Evolutionary conservation across 2,329 filamentous ascomycete species (phyloP), one percentile per base, ranked within the genome.

Genomic region (Nigrospora oryzae): DNA sequence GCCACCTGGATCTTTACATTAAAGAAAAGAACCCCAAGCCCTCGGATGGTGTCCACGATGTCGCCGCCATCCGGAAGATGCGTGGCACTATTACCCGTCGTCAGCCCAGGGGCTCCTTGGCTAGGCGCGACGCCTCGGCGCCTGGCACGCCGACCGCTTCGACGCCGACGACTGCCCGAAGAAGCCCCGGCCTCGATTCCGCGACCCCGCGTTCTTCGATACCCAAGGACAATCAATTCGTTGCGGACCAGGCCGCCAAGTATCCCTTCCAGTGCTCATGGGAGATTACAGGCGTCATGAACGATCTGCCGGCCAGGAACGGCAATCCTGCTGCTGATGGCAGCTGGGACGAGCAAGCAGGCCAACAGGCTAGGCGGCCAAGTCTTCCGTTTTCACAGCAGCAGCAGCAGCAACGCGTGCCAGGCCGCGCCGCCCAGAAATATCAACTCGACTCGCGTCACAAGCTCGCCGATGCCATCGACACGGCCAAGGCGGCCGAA

Each of bases 1-100:
- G 91, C 38, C 91, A 97, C 66, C 82, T 96, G 53, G 91, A 97
- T 63, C 79, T 95, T 35, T 96, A 94, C 64, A 90, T 96, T 57
- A 90, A 89, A 60, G 84, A 89, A 47, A 94, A 89, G 69, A 96
- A 96, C 63, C 89, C 91, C 1, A 93, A 90, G 64, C 76, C 83
- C 1, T 70, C 85, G 7, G 91, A 97, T 66, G 90, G 90, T 41
- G 69, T 95, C 38, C 91, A 97, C 65, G 76, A 95, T 68, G 87
- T 96, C 47, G 87, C 91, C 8, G 87, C 88, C 63, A 97, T 97
- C 57, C 78, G 79, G 53, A 87, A 85, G 64, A 70, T 95, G 57
- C 81, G 91, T 43, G 87, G 88, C 38, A 78, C 81, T 49, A 95
- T 97, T 63, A 97, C 91, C 23, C 76, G 91, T 51, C 77, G 91